Evolutionary conservation across 78 protist genomes (phyloP).

Genomic region (Speleostelium caveatum): DNA sequence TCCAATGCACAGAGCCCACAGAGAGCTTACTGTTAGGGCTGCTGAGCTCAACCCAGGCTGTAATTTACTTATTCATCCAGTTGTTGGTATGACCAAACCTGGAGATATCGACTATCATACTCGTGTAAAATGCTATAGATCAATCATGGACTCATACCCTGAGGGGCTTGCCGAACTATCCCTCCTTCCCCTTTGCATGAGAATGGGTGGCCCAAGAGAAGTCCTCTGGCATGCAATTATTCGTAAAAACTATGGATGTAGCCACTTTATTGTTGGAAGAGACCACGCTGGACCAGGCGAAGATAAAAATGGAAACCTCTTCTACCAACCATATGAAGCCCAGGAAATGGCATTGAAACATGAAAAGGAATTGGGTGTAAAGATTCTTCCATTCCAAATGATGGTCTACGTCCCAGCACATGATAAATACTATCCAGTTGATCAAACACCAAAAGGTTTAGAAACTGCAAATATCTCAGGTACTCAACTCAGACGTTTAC

Average conservation of each 20-base stretch:
- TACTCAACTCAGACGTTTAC: conserved; percentile 82
- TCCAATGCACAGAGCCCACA: conserved; percentile 96
- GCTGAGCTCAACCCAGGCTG: conserved; percentile 78
- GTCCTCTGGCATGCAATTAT: conserved; percentile 96
- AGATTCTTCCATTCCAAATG: conserved; percentile 92
- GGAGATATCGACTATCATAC: conserved; percentile 94
- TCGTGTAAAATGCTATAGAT: conserved; percentile 92
- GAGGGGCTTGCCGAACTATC: conserved; percentile 61
- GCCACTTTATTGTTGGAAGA: conserved; percentile 97
- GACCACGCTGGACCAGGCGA: conserved; percentile 96
- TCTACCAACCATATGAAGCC: conserved; percentile 93
- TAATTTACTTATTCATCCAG: conserved; percentile 93
- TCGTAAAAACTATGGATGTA: conserved; percentile 96
- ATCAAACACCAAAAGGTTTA: conserved; percentile 87
- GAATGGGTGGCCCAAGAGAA: conserved; percentile 97
- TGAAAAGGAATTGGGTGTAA: conserved; percentile 85
- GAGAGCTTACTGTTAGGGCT: conserved; percentile 80
- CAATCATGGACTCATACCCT: conserved; percentile 79
- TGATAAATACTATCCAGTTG: conserved; percentile 76
- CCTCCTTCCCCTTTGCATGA: conserved; percentile 83
- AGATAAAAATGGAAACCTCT: conserved; percentile 84
- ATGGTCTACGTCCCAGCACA: conserved; percentile 86
- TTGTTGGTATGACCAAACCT: conserved; percentile 94
- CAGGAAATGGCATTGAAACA: conserved; percentile 88
- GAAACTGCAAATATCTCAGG: conserved; percentile 89